Evolutionary conservation across 495 filamentous ascomycete species (phyloP), one percentile per base, ranked within the genome.

Genomic region (Aspergillus bridgeri): DNA sequence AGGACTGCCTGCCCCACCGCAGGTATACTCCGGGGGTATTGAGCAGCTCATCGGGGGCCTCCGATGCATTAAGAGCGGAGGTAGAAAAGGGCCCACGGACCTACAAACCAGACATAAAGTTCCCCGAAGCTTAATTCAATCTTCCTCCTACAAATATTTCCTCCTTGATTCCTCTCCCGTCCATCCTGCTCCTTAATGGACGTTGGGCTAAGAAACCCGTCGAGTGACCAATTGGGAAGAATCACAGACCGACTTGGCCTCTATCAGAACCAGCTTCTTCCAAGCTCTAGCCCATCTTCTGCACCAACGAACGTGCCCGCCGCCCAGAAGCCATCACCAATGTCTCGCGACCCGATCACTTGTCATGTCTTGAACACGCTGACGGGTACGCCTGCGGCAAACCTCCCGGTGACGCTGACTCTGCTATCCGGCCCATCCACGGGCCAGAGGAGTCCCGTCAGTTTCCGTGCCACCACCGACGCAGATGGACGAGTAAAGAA

Each of bases 401-500:
- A 75, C 60, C 77, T 89, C 59, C 69, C 79, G 45, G 83, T 83
- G 44, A 77, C 75, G 9, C 72, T 88, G 51, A 83, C 77, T 0
- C 76, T 85, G 27, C 56, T 81, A 9, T 74, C 74, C 8, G 42
- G 65, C 24, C 45, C 70, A 27, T 54, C 71, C 4, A 65, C 61
- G 54, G 20, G 60, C 45, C 61, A 66, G 53, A 74, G 59, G 49
- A 74, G 59, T 50, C 73, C 68, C 22, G 65, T 75, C 23, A 75
- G 75, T 51, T 89, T 86, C 74, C 82, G 78, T 44, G 87, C 84
- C 23, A 78, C 73, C 7, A 98, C 94, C 55, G 87, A 96, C 75
- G 76, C 82, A 60, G 94, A 98, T 75, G 94, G 94, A 58, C 86
- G 94, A 52, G 85, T 98, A 62, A 83, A 83, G 21, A 76, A 76